Evolutionary conservation across 2,329 filamentous ascomycete species (phyloP), one percentile per base, ranked within the genome.

Genomic region (Fusarium cyanostomum): DNA sequence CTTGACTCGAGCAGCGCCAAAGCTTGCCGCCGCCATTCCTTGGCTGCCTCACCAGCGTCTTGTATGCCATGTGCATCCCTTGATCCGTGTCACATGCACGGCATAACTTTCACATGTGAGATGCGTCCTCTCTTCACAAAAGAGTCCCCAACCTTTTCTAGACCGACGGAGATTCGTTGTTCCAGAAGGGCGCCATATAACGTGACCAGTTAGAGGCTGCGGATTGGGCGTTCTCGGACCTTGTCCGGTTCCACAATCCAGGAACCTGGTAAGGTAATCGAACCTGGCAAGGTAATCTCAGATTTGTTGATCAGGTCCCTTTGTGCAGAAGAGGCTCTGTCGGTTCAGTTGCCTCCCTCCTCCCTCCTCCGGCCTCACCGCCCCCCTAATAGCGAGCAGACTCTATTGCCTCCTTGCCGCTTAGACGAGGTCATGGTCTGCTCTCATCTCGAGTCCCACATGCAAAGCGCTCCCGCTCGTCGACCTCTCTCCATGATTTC

Each of bases 401-500:
- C 21, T 21, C 21, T 21, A 21, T 21, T 21, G 21, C 21, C 21
- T 21, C 21, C 6, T 21, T 21, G 21, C 21, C 21, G 21, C 21
- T 21, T 21, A 6, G 4, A 21, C 21, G 21, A 21, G 21, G 21
- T 6, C 4, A 21, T 6, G 4, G 21, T 21, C 21, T 21, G 21
- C 56, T 60, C 44, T 52, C 18, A 51, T 37, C 42, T 31, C 43
- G 42, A 35, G 39, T 42, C 42, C 56, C 21, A 41, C 21, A 59
- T 39, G 30, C 21, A 45, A 41, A 31, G 33, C 27, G 56, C 37
- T 48, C 57, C 55, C 54, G 54, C 39, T 28, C 31, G 33, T 55
- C 37, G 58, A 62, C 59, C 13, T 35, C 41, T 53, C 57, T 67
- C 64, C 64, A 67, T 67, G 50, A 62, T 67, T 63, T 68, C 64